Evolutionary conservation across 805 yeast genomes (phyloP), one percentile per base, ranked within the genome.

Genomic region (Komagataella pseudopastoris): DNA sequence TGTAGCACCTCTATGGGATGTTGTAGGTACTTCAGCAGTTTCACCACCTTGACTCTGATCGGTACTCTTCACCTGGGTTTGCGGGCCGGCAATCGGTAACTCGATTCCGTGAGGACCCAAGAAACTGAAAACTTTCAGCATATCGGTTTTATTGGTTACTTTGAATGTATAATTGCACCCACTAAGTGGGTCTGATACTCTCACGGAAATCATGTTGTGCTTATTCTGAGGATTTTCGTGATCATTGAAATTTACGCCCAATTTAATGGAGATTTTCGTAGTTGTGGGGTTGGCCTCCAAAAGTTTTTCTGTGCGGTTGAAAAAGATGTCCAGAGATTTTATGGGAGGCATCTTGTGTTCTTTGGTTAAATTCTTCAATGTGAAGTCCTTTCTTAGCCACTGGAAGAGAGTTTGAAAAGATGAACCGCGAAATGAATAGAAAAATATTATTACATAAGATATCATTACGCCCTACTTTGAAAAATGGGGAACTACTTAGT

Each of bases 51-150:
- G 51, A 36, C n/a, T 36, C 36, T 44, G 23, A 46, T 16, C 44
- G 23, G 2, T 16, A 46, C 16, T 39, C 36, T 23, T 30, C n/a
- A 16, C 20, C 39, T 45, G 48, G 6, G n/a, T 24, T 50, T 22
- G 20, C 17, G 22, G 18, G 44, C 18, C 18, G 20, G 22, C 8
- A 6, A 16, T 51, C 8, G 51, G 45, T 12, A 47, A 6, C 36
- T 51, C 48, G 24, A 49, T 44, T 12, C 48, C 83, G 51, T 73
- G 69, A 4, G 89, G 89, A 0, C 95, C 95, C 49, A 88, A 60
- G 6, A 86, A 84, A 49, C 86, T 77, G 62, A 86, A 67, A 20
- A 88, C 61, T 56, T 90, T 75, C 22, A 87, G 80, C 47, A 89
- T 75, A 63, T 88, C 95, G 62, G 88, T 87, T 49, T 74, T 66